phyloP scores from a whole-genome alignment of 805 yeast species.

The Wickerhamiella australiensis region DNA sequence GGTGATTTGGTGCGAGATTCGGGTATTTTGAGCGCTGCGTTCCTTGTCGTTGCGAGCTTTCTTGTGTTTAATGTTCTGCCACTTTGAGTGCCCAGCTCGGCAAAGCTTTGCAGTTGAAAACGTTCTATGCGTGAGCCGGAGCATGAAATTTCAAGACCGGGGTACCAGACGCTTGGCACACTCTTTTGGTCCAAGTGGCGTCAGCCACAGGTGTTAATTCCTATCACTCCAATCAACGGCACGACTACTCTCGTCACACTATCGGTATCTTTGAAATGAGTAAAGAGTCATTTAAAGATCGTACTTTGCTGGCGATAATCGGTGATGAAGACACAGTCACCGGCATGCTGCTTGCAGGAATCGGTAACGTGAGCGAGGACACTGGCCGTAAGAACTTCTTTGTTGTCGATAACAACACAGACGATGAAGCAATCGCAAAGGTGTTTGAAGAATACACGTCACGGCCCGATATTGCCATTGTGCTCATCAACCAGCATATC shows the following conservation, averaged over 20 bases:
- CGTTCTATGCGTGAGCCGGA: background rate
- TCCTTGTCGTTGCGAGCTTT: constrained; percentile 86
- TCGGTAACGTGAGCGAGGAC: constrained; percentile 63
- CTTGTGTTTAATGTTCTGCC: constrained; percentile 91
- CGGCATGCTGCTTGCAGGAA: constrained; percentile 88
- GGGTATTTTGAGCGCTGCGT: constrained; percentile 55
- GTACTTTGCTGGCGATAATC: constrained; percentile 80
- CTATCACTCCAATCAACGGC: background rate
- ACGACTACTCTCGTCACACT: background rate
- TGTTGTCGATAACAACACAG: constrained; percentile 68
- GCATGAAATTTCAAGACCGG: background rate
- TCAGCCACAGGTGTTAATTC: background rate
- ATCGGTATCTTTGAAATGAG: background rate
- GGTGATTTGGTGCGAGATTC: constrained; percentile 60
- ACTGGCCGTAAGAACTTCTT: constrained; percentile 66
- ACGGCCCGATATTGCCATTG: constrained; percentile 84
- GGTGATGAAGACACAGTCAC: constrained; percentile 98
- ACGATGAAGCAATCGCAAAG: constrained; percentile 58
- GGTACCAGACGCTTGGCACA: no score
- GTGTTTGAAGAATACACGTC: constrained; percentile 66
- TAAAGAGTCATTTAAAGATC: constrained; percentile 41
- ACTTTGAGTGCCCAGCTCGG: constrained; percentile 79
- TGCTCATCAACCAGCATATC: constrained; percentile 85
- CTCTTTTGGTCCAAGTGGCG: no score
- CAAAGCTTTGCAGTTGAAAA: background rate